phyloP scores from a whole-genome alignment of 192 early-diverging fungal species.

The Chytriomyces sp. region DNA sequence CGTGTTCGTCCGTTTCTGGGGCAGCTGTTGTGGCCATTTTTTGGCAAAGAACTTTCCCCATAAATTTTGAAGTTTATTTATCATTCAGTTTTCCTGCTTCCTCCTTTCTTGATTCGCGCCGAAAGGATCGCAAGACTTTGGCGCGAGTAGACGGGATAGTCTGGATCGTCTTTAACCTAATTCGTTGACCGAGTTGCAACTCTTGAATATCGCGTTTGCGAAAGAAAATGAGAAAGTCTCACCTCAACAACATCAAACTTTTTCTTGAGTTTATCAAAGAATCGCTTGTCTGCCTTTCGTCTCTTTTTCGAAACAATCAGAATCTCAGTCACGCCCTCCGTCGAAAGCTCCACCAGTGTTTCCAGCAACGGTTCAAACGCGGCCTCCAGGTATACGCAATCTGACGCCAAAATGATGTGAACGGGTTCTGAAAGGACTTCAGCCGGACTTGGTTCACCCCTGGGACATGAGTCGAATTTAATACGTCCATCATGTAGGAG shows the following conservation, averaged over 20 bases:
- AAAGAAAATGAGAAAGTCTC: neutral
- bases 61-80: too few species aligned
- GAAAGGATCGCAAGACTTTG: slow-evolving; percentile 29
- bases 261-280: slow-evolving; percentile 53
- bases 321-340: slow-evolving; percentile 39
- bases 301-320: slow-evolving; percentile 49
- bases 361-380: slow-evolving; percentile 56
- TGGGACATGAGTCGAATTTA: slow-evolving; percentile 6
- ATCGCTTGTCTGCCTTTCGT: slow-evolving; percentile 60
- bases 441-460: slow-evolving; percentile 39
- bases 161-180: slow-evolving; percentile 37
- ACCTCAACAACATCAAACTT: slow-evolving; percentile 52
- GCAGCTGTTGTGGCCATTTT: too few species aligned
- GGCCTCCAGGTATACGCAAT: slow-evolving; percentile 58
- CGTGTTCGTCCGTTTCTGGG: too few species aligned
- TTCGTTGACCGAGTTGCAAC: neutral
- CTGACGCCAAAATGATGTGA: slow-evolving; percentile 54
- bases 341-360: slow-evolving; percentile 43
- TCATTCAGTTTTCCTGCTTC: too few species aligned
- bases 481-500: neutral
- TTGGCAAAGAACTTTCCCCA: too few species aligned
- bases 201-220: neutral
- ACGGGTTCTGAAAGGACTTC: slow-evolving; percentile 8
- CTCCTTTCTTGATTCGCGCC: slow-evolving; percentile 20
- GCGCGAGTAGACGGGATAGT: slow-evolving; percentile 19